Base-by-base conservation (phyloP, 345 rosid genomes). In the Gossypium australe region DNA sequence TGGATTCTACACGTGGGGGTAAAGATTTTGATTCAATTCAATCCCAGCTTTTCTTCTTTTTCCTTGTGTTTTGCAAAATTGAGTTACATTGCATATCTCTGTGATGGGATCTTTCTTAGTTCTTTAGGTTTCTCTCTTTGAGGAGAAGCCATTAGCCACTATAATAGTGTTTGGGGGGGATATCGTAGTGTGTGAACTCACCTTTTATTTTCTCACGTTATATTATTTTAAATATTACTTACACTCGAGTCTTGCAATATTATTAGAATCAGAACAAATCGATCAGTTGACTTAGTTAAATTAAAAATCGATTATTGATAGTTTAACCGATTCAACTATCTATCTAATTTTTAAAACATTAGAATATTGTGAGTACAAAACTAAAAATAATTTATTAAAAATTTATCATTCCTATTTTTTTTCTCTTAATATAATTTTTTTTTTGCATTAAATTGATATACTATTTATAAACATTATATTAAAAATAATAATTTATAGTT, bases 21-120 rank as follows among this genome's bases (percentile, higher is more conserved):
- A 27, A 55, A 22, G 60, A 18, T 44, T 10, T 63, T 45, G 29
- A 45, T 59, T 12, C 34, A 57, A 22, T 20, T 22, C 62, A 3
- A 57, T 18, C 24, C 24, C 34, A 43, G 20, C 25, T n/a, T n/a
- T n/a, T 41, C 22, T 2, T 20, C 45, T 76, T 85, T 78, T 72
- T 78, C 61, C 86, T 81, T 80, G 92, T 85, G 91, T 78, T 85
- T 86, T 34, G 82, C 76, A 82, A 87, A 78, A 34, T 73, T 64
- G 70, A 79, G 73, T 67, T 60, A 77, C 72, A 84, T 81, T 85
- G 79, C 84, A 76, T 79, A 80, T 86, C 86, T 79, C 80, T 84
- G 66, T 76, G 73, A 81, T 64, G 75, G 69, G 75, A 76, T 77
- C 81, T 81, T 79, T 34, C 58, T 61, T 64, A 68, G 75, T 71